phyloP scores from a whole-genome alignment of 805 yeast genomes.

The Zygoascus tannicola region DNA sequence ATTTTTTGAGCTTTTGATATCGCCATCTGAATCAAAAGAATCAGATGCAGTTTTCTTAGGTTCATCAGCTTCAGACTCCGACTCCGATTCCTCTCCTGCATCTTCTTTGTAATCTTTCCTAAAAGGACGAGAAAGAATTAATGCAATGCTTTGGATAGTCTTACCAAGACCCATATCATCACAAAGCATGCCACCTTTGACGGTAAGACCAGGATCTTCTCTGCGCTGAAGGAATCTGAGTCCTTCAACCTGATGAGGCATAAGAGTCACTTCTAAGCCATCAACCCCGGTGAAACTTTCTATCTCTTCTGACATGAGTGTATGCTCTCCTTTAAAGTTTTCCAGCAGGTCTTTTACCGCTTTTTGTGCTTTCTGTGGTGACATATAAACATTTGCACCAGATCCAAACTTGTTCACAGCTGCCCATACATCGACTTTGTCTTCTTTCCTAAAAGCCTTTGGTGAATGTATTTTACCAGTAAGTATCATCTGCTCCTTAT shows the following conservation, averaged over 20 bases:
- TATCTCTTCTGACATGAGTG: slow-evolving; percentile 3
- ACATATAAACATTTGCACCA: not conserved
- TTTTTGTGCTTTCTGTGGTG: slow-evolving; percentile 7
- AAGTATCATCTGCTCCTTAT: slow-evolving; percentile 2
- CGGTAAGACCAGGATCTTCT: slow-evolving; percentile 25
- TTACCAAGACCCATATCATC: slow-evolving; percentile 92
- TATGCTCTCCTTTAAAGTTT: slow-evolving; percentile 3
- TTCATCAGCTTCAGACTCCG: not conserved
- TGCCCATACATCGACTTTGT: not conserved
- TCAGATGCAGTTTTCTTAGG: not conserved
- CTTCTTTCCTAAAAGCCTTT: not conserved
- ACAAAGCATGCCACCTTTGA: slow-evolving; percentile 57
- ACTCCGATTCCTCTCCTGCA: not conserved
- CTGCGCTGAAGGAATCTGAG: slow-evolving; percentile 34
- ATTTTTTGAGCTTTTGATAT: not conserved
- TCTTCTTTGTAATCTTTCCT: not conserved
- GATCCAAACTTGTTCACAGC: not conserved
- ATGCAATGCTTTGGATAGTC: slow-evolving; percentile 67
- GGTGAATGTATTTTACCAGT: slow-evolving; percentile 1
- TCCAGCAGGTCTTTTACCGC: slow-evolving; percentile 14
- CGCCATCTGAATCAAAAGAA: not conserved
- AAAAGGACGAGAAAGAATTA: slow-evolving; percentile 38
- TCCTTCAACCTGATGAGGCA: slow-evolving; percentile 41
- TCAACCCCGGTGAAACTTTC: slow-evolving; percentile 17
- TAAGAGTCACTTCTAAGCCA: slow-evolving; percentile 33